phyloP scores from a whole-genome alignment of 176 grass and related monocot genomes.

The Aegilops tauschii region DNA sequence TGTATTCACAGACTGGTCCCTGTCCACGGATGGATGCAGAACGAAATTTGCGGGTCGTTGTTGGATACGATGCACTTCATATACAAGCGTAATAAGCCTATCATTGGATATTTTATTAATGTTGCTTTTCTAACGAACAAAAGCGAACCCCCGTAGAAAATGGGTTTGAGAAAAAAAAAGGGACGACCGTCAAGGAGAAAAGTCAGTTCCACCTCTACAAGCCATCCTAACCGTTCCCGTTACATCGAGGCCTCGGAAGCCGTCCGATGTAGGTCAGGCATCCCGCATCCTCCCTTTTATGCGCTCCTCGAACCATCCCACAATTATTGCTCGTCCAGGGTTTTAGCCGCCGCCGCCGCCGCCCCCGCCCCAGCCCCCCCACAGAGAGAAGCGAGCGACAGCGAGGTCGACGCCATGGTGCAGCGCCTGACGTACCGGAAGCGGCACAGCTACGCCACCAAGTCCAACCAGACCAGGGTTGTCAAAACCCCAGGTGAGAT shows the following conservation, averaged over 20 bases:
- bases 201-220: not conserved
- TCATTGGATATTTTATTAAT: too few relatives aligned
- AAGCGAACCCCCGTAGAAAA: not conserved
- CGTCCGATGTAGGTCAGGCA: conserved; percentile 50
- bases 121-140: not conserved
- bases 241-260: not conserved
- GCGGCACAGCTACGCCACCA: conserved; percentile 89
- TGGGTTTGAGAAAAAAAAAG: not conserved
- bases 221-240: not conserved
- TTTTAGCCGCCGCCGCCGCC: conserved; percentile 38
- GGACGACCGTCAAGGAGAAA: not conserved
- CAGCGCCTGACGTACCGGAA: conserved; percentile 83
- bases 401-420: conserved; percentile 53
- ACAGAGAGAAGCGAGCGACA: conserved; percentile 22
- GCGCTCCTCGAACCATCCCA: not conserved
- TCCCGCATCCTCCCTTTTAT: conserved; percentile 30
- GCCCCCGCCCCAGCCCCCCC: not conserved
- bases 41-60: too few relatives aligned
- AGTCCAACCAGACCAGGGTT: conserved; percentile 91
- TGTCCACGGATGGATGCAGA: too few relatives aligned
- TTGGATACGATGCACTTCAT: too few relatives aligned
- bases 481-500: conserved; percentile 83
- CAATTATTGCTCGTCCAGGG: not conserved
- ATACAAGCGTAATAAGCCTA: too few relatives aligned
- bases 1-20: too few relatives aligned